Percentiles rank a stretch among this genome's conserved stretches.
Evolutionary conservation across 2,329 filamentous ascomycete species (phyloP).

Genomic region (Curvularia lunata): DNA sequence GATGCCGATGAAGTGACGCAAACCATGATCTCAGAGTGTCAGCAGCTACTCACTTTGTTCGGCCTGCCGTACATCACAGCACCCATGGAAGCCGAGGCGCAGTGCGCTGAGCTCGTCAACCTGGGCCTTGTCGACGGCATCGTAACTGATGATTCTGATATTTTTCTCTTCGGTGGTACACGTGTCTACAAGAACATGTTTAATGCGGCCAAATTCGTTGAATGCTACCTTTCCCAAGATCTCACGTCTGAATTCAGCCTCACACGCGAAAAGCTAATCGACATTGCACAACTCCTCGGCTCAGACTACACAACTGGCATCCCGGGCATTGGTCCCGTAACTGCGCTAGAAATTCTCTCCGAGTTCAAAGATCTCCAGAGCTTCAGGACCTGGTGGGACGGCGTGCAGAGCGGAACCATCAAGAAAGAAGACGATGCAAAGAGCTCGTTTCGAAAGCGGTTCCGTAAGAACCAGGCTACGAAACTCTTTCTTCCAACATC

Average conservation of each 20-base stretch:
- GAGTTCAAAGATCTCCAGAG: constrained; percentile 80
- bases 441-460: constrained; percentile 80
- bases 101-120: constrained; percentile 88
- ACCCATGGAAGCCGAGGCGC: constrained; percentile 98
- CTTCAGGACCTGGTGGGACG: constrained; percentile 88
- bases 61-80: constrained; percentile 96
- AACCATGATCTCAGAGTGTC: constrained; percentile 94
- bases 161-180: constrained; percentile 94
- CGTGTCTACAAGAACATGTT: constrained; percentile 99
- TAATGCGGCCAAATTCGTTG: constrained; percentile 96
- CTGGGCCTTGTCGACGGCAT: constrained; percentile 94
- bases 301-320: constrained; percentile 96
- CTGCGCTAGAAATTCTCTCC: constrained; percentile 89
- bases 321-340: constrained; percentile 89
- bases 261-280: constrained; percentile 83
- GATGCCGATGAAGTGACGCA: constrained; percentile 97
- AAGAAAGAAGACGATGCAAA: constrained; percentile 62
- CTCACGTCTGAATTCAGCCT: constrained; percentile 89
- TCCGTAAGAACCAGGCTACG: constrained; percentile 76
- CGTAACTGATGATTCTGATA: constrained; percentile 96
- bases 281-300: constrained; percentile 87
- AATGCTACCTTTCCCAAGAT: constrained; percentile 87
- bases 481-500: constrained; percentile 84
- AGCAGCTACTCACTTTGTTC: constrained; percentile 86
- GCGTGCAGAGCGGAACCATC: constrained; percentile 72